Conservation (phyloP, 768 basidiomycete species). For the Phylloporus arenicola region DNA sequence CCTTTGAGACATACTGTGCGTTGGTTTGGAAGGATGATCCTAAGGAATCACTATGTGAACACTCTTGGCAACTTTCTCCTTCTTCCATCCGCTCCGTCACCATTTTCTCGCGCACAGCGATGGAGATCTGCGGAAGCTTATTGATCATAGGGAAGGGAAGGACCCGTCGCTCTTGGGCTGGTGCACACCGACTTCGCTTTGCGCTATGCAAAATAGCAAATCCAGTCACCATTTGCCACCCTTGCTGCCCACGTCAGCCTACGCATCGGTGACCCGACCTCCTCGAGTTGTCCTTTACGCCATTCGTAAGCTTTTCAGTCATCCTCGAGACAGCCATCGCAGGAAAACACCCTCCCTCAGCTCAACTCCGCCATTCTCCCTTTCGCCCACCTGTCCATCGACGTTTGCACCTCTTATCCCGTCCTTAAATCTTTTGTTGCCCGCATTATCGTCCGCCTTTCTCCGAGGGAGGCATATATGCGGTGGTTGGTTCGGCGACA, state of each 20-base stretch:
- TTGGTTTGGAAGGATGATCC: no score
- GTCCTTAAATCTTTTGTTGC: slow-evolving; percentile 14
- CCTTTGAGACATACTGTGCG: no score
- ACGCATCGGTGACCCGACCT: slow-evolving; percentile 53
- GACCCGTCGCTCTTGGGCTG: no score
- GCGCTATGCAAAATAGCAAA: slow-evolving; percentile 50
- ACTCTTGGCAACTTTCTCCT: no score
- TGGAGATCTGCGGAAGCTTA: no score
- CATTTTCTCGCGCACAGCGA: no score
- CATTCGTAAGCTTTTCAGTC: not conserved
- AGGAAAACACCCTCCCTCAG: slow-evolving; percentile 3
- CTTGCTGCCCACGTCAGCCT: slow-evolving; percentile 54
- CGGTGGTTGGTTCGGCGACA: slow-evolving; percentile 32
- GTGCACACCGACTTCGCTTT: slow-evolving; percentile 50
- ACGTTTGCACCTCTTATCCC: slow-evolving; percentile 35
- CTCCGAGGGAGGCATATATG: slow-evolving; percentile 28
- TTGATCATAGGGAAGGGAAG: no score
- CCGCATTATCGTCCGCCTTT: slow-evolving; percentile 19
- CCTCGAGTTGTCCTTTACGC: slow-evolving; percentile 37
- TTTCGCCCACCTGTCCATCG: slow-evolving; percentile 50
- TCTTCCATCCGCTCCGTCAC: no score
- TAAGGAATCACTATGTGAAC: no score
- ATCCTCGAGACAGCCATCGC: not conserved
- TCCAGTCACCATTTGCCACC: slow-evolving; percentile 58
- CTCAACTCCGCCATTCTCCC: slow-evolving; percentile 28